Conservation (phyloP, 1,139 yeast genomes). For the Kluyveromyces sp. region DNA sequence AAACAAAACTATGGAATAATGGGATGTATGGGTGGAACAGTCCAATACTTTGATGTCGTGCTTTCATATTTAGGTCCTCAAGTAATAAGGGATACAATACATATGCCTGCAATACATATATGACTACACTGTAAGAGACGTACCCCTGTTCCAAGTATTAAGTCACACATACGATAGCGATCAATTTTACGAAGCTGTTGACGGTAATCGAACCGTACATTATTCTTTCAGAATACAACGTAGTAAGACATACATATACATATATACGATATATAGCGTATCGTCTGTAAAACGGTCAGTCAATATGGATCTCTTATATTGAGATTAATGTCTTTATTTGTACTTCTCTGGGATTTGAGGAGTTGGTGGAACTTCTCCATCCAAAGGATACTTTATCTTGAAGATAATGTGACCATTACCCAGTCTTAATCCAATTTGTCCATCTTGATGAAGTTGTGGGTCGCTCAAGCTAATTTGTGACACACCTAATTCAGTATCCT, state of each 20-base stretch:
- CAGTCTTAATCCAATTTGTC: conserved; percentile 24
- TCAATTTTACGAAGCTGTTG: no score
- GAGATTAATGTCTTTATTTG: neutral
- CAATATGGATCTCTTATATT: neutral
- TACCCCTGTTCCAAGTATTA: no score
- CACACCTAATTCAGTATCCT: conserved; percentile 56
- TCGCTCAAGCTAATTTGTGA: conserved; percentile 32
- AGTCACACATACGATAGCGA: no score
- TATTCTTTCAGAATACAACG: no score
- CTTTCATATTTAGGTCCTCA: no score
- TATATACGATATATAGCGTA: no score
- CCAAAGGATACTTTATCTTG: conserved; percentile 19
- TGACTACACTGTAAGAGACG: no score
- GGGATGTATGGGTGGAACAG: neutral
- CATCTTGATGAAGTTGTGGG: conserved; percentile 25
- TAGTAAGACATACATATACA: no score
- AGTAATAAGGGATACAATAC: no score
- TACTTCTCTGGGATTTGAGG: conserved; percentile 16
- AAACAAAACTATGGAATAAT: neutral
- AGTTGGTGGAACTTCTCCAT: conserved; percentile 13
- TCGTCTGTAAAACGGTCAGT: neutral
- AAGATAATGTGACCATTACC: conserved; percentile 26
- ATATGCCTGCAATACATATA: no score
- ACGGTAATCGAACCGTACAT: no score
- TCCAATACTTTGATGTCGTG: neutral